Conservation (phyloP, 1,139 yeast genomes). For the Saccharomyces hybrid region DNA sequence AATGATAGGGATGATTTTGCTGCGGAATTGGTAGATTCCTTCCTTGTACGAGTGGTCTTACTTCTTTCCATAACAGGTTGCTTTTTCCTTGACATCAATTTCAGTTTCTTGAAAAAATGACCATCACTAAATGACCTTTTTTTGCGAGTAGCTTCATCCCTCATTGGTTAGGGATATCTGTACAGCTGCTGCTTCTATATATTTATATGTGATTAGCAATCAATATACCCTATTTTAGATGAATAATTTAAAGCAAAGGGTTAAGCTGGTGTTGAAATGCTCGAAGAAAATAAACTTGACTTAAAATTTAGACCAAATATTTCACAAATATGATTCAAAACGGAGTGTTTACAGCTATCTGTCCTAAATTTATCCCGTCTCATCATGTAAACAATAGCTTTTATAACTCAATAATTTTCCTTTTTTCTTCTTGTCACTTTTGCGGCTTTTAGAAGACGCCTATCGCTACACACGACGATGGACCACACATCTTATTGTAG, state of each 20-base stretch:
- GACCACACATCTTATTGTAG: neutral
- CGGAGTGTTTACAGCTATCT: neutral
- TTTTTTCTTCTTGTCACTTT: neutral
- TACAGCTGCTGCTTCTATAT: neutral
- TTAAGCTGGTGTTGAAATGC: neutral
- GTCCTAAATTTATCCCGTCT: neutral
- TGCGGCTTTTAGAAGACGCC: neutral
- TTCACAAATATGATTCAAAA: neutral
- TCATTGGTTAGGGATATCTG: neutral
- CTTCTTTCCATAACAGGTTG: constrained; percentile 3
- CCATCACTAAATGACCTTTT: constrained; percentile 13
- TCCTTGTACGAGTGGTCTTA: constrained; percentile 2
- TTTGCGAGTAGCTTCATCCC: constrained; percentile 1
- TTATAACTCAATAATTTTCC: neutral
- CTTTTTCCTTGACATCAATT: constrained; percentile 7
- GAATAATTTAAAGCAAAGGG: neutral
- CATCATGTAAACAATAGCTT: neutral
- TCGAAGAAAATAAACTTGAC: neutral
- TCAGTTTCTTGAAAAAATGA: constrained; percentile 12
- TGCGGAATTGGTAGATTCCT: constrained; percentile 1
- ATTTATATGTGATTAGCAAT: neutral
- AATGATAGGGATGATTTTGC: constrained; percentile 10
- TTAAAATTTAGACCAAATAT: neutral
- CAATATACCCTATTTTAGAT: neutral
- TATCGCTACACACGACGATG: neutral